A percentile compares a stretch with the other conserved stretches of the same genome.
These are phyloP conservation scores for Litchi chinensis DNA, from an alignment of 345 rosid species.

Conservation along the genomic window DNA sequence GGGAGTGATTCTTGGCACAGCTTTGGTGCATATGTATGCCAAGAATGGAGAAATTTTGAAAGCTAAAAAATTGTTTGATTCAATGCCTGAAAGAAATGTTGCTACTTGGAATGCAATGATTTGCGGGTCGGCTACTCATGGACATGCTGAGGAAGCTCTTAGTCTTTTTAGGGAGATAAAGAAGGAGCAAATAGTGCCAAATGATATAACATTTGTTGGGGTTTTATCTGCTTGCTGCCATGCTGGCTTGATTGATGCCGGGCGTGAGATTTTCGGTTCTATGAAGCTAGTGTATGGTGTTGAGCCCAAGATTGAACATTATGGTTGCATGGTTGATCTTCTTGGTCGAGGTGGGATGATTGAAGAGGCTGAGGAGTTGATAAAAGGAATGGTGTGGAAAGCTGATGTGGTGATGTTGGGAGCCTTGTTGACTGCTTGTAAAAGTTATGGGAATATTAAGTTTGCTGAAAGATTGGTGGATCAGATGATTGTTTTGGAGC, in stretches of 20 bases:
- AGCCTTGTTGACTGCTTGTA: constrained; percentile 24
- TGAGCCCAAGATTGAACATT: constrained; percentile 37
- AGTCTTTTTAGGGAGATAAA: constrained; percentile 22
- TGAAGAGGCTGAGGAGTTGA: constrained; percentile 27
- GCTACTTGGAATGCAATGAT: constrained; percentile 35
- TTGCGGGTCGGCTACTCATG: constrained; percentile 26
- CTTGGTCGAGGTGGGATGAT: constrained; percentile 28
- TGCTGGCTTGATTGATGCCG: constrained; percentile 23
- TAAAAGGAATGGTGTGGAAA: constrained; percentile 26
- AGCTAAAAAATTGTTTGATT: constrained; percentile 28
- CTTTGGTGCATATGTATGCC: constrained; percentile 34
- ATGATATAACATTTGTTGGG: constrained; percentile 33
- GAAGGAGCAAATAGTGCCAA: constrained; percentile 25
- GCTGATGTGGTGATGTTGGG: constrained; percentile 33
- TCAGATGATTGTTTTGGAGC: constrained; percentile 23
- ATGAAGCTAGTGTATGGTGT: constrained; percentile 24
- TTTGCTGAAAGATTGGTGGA: constrained; percentile 24
- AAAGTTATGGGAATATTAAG: constrained; percentile 23
- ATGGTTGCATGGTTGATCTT: constrained; percentile 36
- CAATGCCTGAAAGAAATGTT: constrained; percentile 27
- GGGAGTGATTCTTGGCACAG: constrained; percentile 33
- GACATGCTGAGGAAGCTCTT: constrained; percentile 29
- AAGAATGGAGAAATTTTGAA: constrained; percentile 22
- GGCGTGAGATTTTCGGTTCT: constrained; percentile 23
- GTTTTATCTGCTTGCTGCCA: constrained; percentile 33